Evolutionary conservation across 2,329 filamentous ascomycete species (phyloP).

Genomic region (Cryphonectria radicalis): DNA sequence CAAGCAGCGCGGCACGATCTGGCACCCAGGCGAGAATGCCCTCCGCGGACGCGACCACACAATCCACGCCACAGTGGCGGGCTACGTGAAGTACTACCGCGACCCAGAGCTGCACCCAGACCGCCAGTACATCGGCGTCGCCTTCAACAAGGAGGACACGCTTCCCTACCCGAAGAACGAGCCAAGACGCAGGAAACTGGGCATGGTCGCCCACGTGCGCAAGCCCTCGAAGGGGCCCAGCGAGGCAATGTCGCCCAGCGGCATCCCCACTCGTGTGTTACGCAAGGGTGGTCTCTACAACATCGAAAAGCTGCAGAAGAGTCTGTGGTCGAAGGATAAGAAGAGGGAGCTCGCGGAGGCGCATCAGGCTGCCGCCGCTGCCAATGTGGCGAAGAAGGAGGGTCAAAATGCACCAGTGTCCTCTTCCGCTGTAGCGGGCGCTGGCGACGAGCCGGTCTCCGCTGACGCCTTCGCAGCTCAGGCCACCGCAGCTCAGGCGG

Average conservation of each 20-base stretch:
- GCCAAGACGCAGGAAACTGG: constrained; percentile 74
- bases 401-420: neutral
- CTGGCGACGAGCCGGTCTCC: constrained; percentile 1
- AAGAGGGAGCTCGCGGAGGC: constrained; percentile 28
- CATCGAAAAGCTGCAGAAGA: constrained; percentile 18
- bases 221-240: constrained; percentile 36
- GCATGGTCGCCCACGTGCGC: constrained; percentile 64
- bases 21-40: constrained; percentile 95
- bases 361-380: constrained; percentile 15
- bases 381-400: constrained; percentile 9
- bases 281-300: constrained; percentile 34
- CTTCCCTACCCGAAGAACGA: constrained; percentile 79
- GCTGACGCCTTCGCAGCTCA: neutral
- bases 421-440: neutral
- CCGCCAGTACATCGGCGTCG: constrained; percentile 92
- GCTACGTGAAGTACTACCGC: constrained; percentile 96
- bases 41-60: constrained; percentile 96
- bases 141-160: constrained; percentile 78
- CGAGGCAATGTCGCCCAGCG: constrained; percentile 41
- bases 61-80: constrained; percentile 81
- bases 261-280: constrained; percentile 40
- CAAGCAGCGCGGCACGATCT: constrained; percentile 91
- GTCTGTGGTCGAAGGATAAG: constrained; percentile 31
- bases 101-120: constrained; percentile 83
- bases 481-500: neutral